Evolutionary conservation across 139 green algal species (phyloP), one percentile per base, ranked within the genome.

Genomic region (Diplosphaera chodatii): DNA sequence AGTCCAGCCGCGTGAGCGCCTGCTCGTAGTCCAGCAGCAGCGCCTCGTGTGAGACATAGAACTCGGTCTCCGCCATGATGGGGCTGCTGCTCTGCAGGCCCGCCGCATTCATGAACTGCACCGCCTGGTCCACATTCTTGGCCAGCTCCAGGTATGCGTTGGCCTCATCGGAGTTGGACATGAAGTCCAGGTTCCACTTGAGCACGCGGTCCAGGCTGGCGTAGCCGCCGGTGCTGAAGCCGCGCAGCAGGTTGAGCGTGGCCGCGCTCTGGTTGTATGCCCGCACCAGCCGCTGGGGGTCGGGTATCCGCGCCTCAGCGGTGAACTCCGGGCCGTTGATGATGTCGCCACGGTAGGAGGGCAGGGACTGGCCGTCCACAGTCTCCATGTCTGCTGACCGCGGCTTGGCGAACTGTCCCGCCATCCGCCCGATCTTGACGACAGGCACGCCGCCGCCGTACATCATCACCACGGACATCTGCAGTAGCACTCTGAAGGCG

Each of bases 101-200:
- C 76, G 90, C 97, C 1, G 96, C 96, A 25, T 70, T 69, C 89
- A 96, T 93, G 86, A 99, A 99, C 70, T 85, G 64, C 64, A 98
- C 89, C 32, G 92, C 88, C 85, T 98, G 91, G 48, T 99, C 92
- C 34, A 99, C 89, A 18, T 77, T 73, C 63, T 83, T 77, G 37
- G 93, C 95, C 25, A 99, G 80, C 77, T 97, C 95, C 67, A 84
- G 74, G 86, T 98, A 99, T 1, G 75, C 76, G 41, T 48, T 79
- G 68, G 87, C 93, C 81, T 97, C 88, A 33, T 91, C 80, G 18
- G 74, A 90, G 66, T 93, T 91, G 55, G 79, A 66, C 95, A 98
- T 98, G 86, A 99, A 99, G 77, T 99, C 95, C 70, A 99, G 83
- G 77, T 99, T 96, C 95, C 95, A 99, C 71, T 94, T 68, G 32